Percentiles rank a stretch among this genome's conserved stretches.
phyloP scores from a whole-genome alignment of 2,329 filamentous ascomycete species.

The Exophiala phaeomuriformis region DNA sequence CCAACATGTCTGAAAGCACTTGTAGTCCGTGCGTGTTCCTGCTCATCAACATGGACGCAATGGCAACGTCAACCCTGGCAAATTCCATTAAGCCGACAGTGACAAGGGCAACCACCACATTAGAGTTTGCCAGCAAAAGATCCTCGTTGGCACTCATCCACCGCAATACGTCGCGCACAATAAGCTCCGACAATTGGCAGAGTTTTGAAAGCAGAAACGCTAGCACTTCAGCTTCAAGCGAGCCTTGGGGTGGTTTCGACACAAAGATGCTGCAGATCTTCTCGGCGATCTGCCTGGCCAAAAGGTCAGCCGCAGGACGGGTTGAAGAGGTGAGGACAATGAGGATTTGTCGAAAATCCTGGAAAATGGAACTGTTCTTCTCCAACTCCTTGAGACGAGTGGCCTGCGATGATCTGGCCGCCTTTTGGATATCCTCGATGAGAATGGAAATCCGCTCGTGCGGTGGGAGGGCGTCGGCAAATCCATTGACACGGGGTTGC shows the following conservation, averaged over 20 bases:
- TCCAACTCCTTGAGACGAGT: slow-evolving; percentile 52
- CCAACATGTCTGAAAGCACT: slow-evolving; percentile 71
- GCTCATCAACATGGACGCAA: slow-evolving; percentile 64
- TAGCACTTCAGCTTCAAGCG: slow-evolving; percentile 57
- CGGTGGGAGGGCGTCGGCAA: slow-evolving; percentile 48
- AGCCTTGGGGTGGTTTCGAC: slow-evolving; percentile 44
- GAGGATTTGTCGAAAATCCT: slow-evolving; percentile 52
- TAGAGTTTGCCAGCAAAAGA: slow-evolving; percentile 56
- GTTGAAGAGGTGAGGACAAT: slow-evolving; percentile 44
- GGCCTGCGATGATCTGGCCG: slow-evolving; percentile 50
- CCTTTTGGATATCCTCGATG: slow-evolving; percentile 51
- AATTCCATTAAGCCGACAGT: slow-evolving; percentile 55
- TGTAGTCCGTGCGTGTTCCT: slow-evolving; percentile 66
- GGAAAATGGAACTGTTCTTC: slow-evolving; percentile 48
- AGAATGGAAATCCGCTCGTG: slow-evolving; percentile 49
- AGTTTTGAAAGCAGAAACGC: slow-evolving; percentile 55
- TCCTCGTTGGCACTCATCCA: slow-evolving; percentile 49
- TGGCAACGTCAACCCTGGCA: slow-evolving; percentile 60
- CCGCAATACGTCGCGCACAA: slow-evolving; percentile 40
- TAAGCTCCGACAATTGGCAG: slow-evolving; percentile 48
- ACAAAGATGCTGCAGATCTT: slow-evolving; percentile 52
- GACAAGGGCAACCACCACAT: slow-evolving; percentile 54
- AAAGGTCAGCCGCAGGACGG: slow-evolving; percentile 47
- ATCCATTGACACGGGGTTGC: slow-evolving; percentile 51
- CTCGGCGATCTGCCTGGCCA: slow-evolving; percentile 50